Percentiles rank a stretch among this genome's conserved stretches.
These are phyloP conservation scores for Phyllosticta citrichinensis DNA, from an alignment of 2,329 filamentous ascomycete genomes.

Conservation along the genomic window DNA sequence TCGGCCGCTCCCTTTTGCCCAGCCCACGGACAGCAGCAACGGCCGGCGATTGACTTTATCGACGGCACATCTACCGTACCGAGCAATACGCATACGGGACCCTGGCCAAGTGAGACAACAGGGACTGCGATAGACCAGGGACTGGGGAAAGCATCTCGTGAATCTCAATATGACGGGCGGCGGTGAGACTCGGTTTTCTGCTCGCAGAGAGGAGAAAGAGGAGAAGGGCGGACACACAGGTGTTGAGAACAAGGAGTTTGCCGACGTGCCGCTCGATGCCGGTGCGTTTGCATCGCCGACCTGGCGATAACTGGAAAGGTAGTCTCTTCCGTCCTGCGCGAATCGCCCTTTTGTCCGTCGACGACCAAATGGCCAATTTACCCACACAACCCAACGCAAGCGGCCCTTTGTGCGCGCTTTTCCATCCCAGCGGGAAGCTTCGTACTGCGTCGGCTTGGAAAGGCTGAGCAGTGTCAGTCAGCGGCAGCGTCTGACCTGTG, in stretches of 20 bases:
- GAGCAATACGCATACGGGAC: background rate
- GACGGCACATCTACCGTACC: background rate
- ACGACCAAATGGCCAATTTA: background rate
- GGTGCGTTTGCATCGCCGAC: background rate
- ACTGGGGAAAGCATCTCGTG: background rate
- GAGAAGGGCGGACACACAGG: background rate
- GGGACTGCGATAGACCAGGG: background rate
- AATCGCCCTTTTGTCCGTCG: background rate
- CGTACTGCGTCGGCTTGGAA: background rate
- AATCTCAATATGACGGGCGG: background rate
- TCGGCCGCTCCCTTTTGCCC: background rate
- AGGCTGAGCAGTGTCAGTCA: background rate
- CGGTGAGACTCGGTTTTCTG: background rate
- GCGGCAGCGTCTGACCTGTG: background rate
- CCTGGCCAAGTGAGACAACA: background rate
- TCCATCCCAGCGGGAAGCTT: background rate
- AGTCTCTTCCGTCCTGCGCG: background rate
- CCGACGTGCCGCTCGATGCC: background rate
- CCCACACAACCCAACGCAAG: background rate
- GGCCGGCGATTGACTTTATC: background rate
- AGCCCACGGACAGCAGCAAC: background rate
- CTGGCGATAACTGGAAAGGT: background rate
- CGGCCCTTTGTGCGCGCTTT: background rate
- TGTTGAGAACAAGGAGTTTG: background rate
- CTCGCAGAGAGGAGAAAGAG: background rate